Percentiles rank a stretch among this genome's conserved stretches.
Conservation (phyloP, 164 flowering plant genomes). For the Sedum album region DNA sequence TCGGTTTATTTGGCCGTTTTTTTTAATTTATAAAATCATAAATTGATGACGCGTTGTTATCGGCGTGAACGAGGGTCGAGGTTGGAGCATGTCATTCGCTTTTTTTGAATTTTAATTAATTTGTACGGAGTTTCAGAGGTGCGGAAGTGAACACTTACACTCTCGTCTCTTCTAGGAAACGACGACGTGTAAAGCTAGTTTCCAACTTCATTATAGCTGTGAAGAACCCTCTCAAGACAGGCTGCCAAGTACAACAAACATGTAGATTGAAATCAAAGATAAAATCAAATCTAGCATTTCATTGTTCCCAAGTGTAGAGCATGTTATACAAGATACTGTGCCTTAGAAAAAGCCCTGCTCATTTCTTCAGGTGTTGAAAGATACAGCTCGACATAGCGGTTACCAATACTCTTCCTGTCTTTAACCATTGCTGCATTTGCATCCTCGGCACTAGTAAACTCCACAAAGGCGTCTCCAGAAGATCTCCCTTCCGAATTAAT, state of each 20-base stretch:
- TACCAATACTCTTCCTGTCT: constrained; percentile 81
- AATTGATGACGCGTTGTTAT: no score
- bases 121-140: no score
- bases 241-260: neutral
- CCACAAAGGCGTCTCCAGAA: constrained; percentile 86
- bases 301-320: neutral
- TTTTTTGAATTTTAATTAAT: no score
- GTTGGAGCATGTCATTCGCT: no score
- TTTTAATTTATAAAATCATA: no score
- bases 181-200: no score
- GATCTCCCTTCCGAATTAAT: constrained; percentile 66
- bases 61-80: no score
- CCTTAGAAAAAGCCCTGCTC: constrained; percentile 62
- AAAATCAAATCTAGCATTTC: neutral
- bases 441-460: constrained; percentile 67
- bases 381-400: constrained; percentile 83
- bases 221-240: neutral
- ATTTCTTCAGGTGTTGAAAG: constrained; percentile 65
- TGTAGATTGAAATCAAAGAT: neutral
- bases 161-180: no score
- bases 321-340: constrained; percentile 29
- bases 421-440: constrained; percentile 83
- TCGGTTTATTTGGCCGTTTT: no score
- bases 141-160: no score
- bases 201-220: no score